These are phyloP conservation scores for Solidago caesia DNA, from an alignment of 129 eudicot species.

Conservation along the genomic window DNA sequence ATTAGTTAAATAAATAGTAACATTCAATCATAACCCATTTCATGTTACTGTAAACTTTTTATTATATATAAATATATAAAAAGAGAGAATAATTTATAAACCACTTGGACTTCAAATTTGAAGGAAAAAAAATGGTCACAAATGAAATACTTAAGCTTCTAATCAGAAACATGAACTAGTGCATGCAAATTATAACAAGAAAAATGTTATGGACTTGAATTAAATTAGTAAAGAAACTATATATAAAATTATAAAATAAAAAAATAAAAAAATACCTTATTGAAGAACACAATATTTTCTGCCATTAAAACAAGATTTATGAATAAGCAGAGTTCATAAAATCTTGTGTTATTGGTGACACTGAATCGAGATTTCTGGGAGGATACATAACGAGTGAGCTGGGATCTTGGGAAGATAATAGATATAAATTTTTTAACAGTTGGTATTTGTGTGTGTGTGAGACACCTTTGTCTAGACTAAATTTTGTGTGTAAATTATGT, in stretches of 20 bases:
- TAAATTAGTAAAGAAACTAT: too few relatives aligned
- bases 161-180: neutral
- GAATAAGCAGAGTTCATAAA: too few relatives aligned
- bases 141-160: neutral
- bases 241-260: neutral
- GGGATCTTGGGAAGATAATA: slow-evolving; percentile 21
- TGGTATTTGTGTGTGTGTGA: neutral
- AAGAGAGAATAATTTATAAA: neutral
- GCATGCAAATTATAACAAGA: neutral
- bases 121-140: neutral
- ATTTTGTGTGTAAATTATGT: neutral
- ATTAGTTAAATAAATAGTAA: neutral
- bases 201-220: too few relatives aligned
- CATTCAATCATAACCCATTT: slow-evolving; percentile 4
- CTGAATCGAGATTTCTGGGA: neutral
- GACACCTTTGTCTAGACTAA: neutral
- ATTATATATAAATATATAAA: too few relatives aligned
- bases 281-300: slow-evolving; percentile 26
- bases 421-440: slow-evolving; percentile 3
- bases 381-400: slow-evolving; percentile 26
- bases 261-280: slow-evolving; percentile 13
- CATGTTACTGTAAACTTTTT: neutral
- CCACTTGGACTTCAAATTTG: neutral
- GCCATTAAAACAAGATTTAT: slow-evolving; percentile 17
- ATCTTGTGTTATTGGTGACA: slow-evolving; percentile 4